Evolutionary conservation across 495 filamentous ascomycete species (phyloP), one percentile per base, ranked within the genome.

Genomic region (Evernia prunastri): DNA sequence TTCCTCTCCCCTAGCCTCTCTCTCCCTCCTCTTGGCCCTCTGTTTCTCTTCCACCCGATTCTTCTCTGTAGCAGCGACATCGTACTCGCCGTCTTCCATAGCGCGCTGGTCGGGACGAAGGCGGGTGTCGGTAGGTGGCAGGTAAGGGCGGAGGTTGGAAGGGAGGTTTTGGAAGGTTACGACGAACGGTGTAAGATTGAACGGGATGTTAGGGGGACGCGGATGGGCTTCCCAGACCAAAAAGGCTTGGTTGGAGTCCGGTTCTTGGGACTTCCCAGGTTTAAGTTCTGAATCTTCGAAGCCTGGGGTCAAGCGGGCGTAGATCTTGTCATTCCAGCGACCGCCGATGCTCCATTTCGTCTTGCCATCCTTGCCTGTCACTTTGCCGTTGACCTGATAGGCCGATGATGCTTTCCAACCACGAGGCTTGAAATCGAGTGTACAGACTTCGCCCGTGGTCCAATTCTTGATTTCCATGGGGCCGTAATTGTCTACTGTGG

Each of bases 401-500:
- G 92, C 91, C 57, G 87, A 92, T 1, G 87, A 88, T 12, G 89
- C 90, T 77, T 91, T 96, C 94, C 94, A 98, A 47, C 94, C 94
- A 51, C 92, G 87, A 40, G 89, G 82, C 70, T 97, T 98, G 81
- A 98, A 97, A 73, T 98, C 92, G 7, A 98, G 78, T n/a, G 85
- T 79, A 74, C 89, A 93, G 27, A 87, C 80, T 69, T 97, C 94
- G 63, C 95, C 93, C 0, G 94, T 97, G 1, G 87, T 96, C 86
- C 87, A 90, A 75, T 98, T 98, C 76, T 90, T 94, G 77, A 98
- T 87, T 73, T 96, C 92, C 90, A 97, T 97, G 6, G 89, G 82
- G 37, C 94, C 94, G 72, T 97, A 97, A 73, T 98, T 97, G 77
- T 98, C 95, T n/a, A 98, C 92, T 0, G 89, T 90, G 9, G 94